Percentiles rank a stretch among this genome's conserved stretches.
Evolutionary conservation across 108 stramenopile species (phyloP).

Genomic region (Mediolabrus comicus): DNA sequence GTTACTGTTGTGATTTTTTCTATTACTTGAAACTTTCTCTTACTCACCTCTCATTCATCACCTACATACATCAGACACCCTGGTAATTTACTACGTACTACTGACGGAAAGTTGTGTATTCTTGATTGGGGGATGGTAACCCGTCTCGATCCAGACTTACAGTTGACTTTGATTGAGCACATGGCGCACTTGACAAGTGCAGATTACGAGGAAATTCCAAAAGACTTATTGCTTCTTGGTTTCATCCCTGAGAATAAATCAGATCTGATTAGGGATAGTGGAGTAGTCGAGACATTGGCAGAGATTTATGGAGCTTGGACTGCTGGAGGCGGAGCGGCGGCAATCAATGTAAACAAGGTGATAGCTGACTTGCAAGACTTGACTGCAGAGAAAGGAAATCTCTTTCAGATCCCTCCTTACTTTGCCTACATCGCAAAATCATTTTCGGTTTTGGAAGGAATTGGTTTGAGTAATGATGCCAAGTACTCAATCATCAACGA

Average conservation of each 20-base stretch:
- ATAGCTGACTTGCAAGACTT: constrained; percentile 79
- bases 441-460: constrained; percentile 93
- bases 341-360: constrained; percentile 90
- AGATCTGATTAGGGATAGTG: constrained; percentile 80
- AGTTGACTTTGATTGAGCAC: constrained; percentile 89
- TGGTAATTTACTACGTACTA: constrained; percentile 83
- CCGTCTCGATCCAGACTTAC: constrained; percentile 73
- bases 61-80: constrained; percentile 24
- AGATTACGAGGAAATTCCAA: constrained; percentile 90
- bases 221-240: constrained; percentile 86
- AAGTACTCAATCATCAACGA: constrained; percentile 95
- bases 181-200: constrained; percentile 92
- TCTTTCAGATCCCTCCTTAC: constrained; percentile 67
- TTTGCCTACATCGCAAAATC: constrained; percentile 92
- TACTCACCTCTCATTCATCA: constrained; percentile 31
- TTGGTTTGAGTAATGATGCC: constrained; percentile 88
- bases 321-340: constrained; percentile 87
- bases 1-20: not conserved
- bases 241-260: constrained; percentile 84
- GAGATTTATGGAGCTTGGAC: constrained; percentile 89
- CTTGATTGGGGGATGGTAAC: constrained; percentile 97
- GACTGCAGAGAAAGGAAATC: constrained; percentile 76
- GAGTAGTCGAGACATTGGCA: constrained; percentile 86
- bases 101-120: constrained; percentile 90
- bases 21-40: constrained; percentile 39